Base-by-base conservation (phyloP, 306 rosid genomes). In the Nissolia schottii region DNA sequence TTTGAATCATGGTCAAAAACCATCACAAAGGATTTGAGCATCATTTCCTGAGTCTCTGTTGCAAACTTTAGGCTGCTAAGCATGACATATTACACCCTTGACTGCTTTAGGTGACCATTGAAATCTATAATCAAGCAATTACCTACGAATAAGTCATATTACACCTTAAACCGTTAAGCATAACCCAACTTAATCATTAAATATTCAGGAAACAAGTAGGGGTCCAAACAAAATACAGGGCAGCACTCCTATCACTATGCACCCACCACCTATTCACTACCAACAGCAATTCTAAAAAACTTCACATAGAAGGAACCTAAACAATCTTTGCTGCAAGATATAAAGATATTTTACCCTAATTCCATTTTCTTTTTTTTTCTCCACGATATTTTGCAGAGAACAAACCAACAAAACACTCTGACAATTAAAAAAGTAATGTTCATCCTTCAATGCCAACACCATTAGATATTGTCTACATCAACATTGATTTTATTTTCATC, bases 401-500 rank as follows among this genome's bases (percentile, higher is more conserved):
- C 51, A 41, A 45, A 45, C 78, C 56, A 10, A 54, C 23, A 31
- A 25, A 69, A 57, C 22, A 48, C 29, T 45, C 37, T 1, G 56
- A 28, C 60, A 60, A 51, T 40, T 56, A 63, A 61, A 73, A 67
- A 35, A 40, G 56, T 38, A 19, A 23, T 43, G 31, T 10, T 49
- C 71, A 63, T 48, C 67, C 81, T 31, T 37, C 34, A 55, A 78
- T 24, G 71, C 31, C 78, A 63, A 64, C 67, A 32, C 45, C 70
- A 64, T 32, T 13, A 29, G 58, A 58, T 28, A 35, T 57, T 64
- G 71, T 27, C 65, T 20, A 45, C 4, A 55, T n/a, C 56, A 19
- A 14, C 67, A 37, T 62, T 2, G 13, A 46, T 56, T 70, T 48
- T 58, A 74, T 40, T 75, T 80, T 49, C 60, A 58, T 19, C 38